Evolutionary conservation across 2,329 filamentous ascomycete genomes (phyloP).

Genomic region (Neonectria magnoliae): DNA sequence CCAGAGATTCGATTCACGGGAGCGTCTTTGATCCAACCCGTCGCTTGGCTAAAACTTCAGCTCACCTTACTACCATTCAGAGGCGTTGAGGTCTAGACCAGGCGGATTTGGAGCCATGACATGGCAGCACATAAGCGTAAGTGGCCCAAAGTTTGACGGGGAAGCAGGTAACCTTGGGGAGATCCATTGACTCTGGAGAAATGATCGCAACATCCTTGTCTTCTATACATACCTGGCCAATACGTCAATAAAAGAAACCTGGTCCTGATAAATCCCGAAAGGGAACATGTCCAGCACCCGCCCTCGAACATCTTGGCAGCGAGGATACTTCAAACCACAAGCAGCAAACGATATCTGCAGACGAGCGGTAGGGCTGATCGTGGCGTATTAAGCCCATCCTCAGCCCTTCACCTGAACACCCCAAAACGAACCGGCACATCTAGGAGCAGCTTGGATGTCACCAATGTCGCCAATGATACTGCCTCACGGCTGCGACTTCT

Average conservation of each 20-base stretch:
- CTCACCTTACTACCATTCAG: background rate
- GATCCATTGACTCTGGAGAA: background rate
- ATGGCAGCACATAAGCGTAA: background rate
- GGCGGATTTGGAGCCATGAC: background rate
- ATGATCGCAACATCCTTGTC: background rate
- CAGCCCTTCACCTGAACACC: background rate
- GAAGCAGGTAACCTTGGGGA: background rate
- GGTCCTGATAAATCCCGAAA: background rate
- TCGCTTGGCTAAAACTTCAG: background rate
- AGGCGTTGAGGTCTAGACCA: background rate
- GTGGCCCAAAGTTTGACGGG: background rate
- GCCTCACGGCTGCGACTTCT: background rate
- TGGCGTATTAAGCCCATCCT: background rate
- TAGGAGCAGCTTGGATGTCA: background rate
- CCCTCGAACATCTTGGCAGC: too few relatives aligned
- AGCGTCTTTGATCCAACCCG: background rate
- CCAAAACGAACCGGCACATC: background rate
- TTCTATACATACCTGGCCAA: background rate
- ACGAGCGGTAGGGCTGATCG: background rate
- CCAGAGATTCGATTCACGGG: background rate
- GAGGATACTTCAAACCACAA: background rate
- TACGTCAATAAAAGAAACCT: background rate
- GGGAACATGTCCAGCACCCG: background rate
- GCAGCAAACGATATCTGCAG: background rate
- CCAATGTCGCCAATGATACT: background rate